These are phyloP conservation scores for Alectoria sarmentosa DNA, from an alignment of 495 filamentous ascomycete genomes.

Conservation along the genomic window DNA sequence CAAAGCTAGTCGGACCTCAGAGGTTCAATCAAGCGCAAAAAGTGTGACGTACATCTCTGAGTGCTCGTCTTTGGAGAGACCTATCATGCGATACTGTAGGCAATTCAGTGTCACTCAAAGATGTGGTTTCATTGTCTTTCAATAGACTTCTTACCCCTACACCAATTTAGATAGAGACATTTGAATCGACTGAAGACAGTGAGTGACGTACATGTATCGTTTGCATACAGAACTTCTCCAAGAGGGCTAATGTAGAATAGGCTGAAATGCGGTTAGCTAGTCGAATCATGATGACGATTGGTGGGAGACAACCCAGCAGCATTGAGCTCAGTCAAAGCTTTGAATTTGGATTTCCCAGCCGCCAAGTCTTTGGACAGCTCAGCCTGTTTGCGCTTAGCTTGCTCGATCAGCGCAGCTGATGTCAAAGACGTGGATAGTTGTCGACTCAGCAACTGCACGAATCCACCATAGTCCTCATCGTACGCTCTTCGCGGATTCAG, in stretches of 20 bases:
- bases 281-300: background rate
- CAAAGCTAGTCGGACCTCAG: background rate
- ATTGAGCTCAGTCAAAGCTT: conserved; percentile 22
- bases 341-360: conserved; percentile 63
- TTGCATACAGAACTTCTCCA: conserved; percentile 58
- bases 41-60: background rate
- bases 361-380: conserved; percentile 59
- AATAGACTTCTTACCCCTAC: background rate
- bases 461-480: background rate
- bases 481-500: background rate
- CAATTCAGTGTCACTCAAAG: background rate
- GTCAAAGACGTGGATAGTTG: conserved; percentile 63
- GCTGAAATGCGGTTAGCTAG: conserved; percentile 36
- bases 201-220: conserved; percentile 64
- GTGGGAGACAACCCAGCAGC: background rate
- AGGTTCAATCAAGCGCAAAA: background rate
- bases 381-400: conserved; percentile 59
- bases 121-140: background rate
- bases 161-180: background rate
- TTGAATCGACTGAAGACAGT: conserved; percentile 42
- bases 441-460: conserved; percentile 52
- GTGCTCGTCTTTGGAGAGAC: background rate
- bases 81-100: background rate
- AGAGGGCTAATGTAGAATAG: conserved; percentile 60
- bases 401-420: conserved; percentile 62